Evolutionary conservation across 1,284 basidiomycete species (phyloP).

Genomic region (Ustilago tritici): DNA sequence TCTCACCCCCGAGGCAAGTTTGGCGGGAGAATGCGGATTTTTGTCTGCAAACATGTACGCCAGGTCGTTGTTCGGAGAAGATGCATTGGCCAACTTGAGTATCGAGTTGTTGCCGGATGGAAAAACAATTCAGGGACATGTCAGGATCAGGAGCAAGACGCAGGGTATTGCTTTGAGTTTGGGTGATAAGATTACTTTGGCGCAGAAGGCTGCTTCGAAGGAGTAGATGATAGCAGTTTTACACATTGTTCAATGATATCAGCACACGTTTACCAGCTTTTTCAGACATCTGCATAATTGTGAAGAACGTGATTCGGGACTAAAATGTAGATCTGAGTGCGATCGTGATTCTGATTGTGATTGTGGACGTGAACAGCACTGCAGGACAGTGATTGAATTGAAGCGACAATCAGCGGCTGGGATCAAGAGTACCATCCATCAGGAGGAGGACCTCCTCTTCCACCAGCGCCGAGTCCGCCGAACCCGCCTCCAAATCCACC

Average conservation of each 20-base stretch:
- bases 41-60: slow-evolving; percentile 94
- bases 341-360: neutral
- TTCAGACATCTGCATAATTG: neutral
- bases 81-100: slow-evolving; percentile 94
- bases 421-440: slow-evolving; percentile 20
- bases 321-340: neutral
- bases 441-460: slow-evolving; percentile 12
- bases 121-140: slow-evolving; percentile 66
- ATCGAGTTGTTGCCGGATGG: slow-evolving; percentile 85
- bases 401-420: neutral
- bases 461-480: neutral
- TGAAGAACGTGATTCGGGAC: neutral
- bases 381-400: neutral
- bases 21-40: slow-evolving; percentile 93
- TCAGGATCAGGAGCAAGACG: slow-evolving; percentile 67
- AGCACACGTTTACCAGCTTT: neutral
- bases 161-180: slow-evolving; percentile 84
- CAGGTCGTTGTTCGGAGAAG: slow-evolving; percentile 91
- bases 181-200: slow-evolving; percentile 81
- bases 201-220: slow-evolving; percentile 36
- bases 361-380: neutral
- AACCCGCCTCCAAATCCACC: slow-evolving; percentile 17
- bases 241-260: neutral
- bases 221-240: slow-evolving; percentile 11
- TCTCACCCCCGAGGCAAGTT: slow-evolving; percentile 90